A percentile compares a stretch with the other conserved stretches of the same genome.
Conservation (phyloP, 2,329 filamentous ascomycete species). For the Plenodomus tracheiphilus region DNA sequence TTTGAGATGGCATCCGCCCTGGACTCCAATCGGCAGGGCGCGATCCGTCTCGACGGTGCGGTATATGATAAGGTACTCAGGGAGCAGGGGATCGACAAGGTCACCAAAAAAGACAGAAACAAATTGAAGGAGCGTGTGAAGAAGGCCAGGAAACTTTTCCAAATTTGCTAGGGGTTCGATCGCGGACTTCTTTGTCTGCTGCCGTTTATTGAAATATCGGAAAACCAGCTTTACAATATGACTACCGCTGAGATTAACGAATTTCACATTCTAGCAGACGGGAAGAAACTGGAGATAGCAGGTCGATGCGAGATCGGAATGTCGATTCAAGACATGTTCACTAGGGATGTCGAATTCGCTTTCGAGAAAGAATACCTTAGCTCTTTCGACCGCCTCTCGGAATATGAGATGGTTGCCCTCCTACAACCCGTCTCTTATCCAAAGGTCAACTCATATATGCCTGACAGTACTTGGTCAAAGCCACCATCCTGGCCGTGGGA, state of each 20-base stretch:
- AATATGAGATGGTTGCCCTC: constrained; percentile 2
- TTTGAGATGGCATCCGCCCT: constrained; percentile 1
- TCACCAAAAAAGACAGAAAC: constrained; percentile 1
- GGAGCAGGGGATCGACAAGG: background rate
- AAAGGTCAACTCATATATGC: constrained; percentile 7
- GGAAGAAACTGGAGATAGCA: background rate
- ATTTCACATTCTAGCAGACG: background rate
- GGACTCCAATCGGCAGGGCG: background rate
- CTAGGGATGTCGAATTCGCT: constrained; percentile 5
- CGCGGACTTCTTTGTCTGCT: constrained; percentile 2
- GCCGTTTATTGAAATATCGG: background rate
- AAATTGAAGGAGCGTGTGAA: background rate
- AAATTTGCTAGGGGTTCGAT: constrained; percentile 1
- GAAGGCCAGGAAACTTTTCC: background rate
- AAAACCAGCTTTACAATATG: constrained; percentile 1
- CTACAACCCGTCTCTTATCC: constrained; percentile 3
- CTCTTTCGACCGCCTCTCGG: background rate
- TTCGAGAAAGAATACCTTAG: constrained; percentile 1
- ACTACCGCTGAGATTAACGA: background rate
- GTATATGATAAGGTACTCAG: constrained; percentile 2
- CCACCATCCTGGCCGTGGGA: constrained; percentile 3
- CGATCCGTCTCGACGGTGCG: constrained; percentile 1
- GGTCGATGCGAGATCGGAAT: background rate
- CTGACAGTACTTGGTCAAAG: background rate
- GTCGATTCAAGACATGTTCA: no score